These are phyloP conservation scores for Lepraria neglecta DNA, from an alignment of 495 filamentous ascomycete species.

Conservation along the genomic window DNA sequence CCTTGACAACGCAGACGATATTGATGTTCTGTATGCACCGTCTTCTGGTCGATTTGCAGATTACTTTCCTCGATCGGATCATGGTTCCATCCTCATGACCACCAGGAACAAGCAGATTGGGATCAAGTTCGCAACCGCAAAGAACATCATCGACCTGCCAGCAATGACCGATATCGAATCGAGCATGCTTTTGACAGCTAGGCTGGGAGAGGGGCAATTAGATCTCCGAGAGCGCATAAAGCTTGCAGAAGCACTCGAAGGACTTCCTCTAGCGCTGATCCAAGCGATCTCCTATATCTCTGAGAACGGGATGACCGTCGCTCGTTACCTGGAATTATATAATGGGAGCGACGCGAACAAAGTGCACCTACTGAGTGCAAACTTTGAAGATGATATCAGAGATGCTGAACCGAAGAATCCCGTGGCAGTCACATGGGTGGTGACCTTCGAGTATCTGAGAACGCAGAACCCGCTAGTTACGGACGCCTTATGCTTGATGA, in stretches of 20 bases:
- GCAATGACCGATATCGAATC: neutral
- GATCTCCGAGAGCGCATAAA: neutral
- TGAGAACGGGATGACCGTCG: neutral
- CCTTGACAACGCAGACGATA: slow-evolving; percentile 7
- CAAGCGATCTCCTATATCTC: slow-evolving; percentile 6
- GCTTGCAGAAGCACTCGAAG: neutral
- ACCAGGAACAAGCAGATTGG: neutral
- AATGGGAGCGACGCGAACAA: neutral
- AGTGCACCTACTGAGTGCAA: neutral
- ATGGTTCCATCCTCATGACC: slow-evolving; percentile 1
- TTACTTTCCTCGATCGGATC: neutral
- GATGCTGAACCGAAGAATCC: neutral
- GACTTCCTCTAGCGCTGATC: neutral
- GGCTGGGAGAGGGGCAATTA: neutral
- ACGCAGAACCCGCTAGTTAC: neutral
- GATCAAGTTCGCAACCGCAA: neutral
- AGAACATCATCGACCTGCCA: neutral
- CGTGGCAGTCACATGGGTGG: neutral
- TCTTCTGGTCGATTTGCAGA: neutral
- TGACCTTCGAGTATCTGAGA: slow-evolving; percentile 1
- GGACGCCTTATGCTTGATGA: slow-evolving; percentile 10
- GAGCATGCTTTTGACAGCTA: neutral
- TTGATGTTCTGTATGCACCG: neutral
- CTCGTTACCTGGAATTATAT: neutral
- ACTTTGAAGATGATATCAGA: neutral